A percentile compares a stretch with the other conserved stretches of the same genome.
phyloP scores from a whole-genome alignment of 2,329 filamentous ascomycete species.

The Colletotrichum tofieldiae region DNA sequence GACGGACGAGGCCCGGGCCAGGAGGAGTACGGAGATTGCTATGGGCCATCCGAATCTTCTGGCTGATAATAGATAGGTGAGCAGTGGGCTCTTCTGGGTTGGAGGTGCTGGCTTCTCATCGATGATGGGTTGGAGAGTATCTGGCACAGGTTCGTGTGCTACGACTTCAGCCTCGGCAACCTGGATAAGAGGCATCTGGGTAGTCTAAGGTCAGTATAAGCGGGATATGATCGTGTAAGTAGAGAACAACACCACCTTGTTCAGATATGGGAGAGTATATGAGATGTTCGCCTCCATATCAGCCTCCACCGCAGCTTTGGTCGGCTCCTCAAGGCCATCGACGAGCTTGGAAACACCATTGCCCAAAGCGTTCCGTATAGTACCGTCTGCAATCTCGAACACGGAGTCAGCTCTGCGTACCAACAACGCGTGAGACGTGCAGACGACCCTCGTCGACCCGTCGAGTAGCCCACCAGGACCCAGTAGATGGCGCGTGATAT shows the following conservation, averaged over 20 bases:
- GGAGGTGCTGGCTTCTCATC: background rate
- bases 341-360: no score
- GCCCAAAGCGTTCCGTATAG: no score
- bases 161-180: background rate
- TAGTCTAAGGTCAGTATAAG: slow-evolving; percentile 64
- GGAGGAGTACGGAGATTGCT: background rate
- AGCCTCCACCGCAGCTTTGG: no score
- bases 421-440: slow-evolving; percentile 77
- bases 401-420: slow-evolving; percentile 77
- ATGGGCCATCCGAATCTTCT: slow-evolving; percentile 6
- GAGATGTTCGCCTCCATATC: no score
- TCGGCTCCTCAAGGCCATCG: no score
- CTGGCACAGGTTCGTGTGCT: no score
- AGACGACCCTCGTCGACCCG: slow-evolving; percentile 75
- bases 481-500: slow-evolving; percentile 76
- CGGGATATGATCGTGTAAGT: slow-evolving; percentile 42
- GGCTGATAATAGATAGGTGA: background rate
- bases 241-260: no score
- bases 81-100: background rate
- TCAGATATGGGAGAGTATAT: no score
- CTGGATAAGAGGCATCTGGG: background rate
- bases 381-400: slow-evolving; percentile 70
- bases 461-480: slow-evolving; percentile 72
- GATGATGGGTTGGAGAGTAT: background rate
- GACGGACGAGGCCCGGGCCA: slow-evolving; percentile 3